Evolutionary conservation across 352 stramenopile genomes (phyloP).

Genomic region (Thraustochytrium sp.): DNA sequence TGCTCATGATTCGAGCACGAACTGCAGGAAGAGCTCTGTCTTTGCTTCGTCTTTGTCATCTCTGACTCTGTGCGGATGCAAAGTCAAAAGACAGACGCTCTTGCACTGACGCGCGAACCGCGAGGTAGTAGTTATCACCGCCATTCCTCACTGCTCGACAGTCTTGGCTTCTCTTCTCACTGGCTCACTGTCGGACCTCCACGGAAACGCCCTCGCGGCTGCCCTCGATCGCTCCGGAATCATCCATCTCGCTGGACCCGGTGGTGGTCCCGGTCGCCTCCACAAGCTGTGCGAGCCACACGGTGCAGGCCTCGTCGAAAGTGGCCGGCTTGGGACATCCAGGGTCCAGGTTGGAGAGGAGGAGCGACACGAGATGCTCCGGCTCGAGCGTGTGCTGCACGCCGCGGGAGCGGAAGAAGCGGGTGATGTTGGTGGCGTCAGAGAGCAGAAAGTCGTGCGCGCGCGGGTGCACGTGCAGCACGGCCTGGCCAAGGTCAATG

Average conservation of each 20-base stretch:
- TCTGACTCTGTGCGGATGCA: no score
- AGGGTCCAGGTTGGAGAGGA: not conserved
- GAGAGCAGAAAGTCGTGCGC: constrained; percentile 94
- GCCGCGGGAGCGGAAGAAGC: constrained; percentile 68
- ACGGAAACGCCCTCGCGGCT: not conserved
- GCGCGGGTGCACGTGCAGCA: constrained; percentile 94
- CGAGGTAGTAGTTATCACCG: not conserved
- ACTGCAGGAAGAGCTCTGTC: no score
- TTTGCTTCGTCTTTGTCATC: no score
- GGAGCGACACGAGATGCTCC: not conserved
- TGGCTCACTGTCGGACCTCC: not conserved
- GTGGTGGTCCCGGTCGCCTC: not conserved
- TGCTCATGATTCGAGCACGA: no score
- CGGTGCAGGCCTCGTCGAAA: not conserved
- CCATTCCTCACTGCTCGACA: no score
- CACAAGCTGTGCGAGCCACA: not conserved
- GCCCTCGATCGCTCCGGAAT: not conserved
- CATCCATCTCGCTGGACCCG: not conserved
- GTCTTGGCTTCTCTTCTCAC: no score
- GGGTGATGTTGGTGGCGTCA: constrained; percentile 92
- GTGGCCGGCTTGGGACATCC: not conserved
- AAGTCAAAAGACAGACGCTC: not conserved
- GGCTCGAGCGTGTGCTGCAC: not conserved
- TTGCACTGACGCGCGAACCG: not conserved
- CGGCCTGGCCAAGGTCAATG: constrained; percentile 97